phyloP scores from a whole-genome alignment of 352 stramenopile genomes.

The Pythium guiyangense region DNA sequence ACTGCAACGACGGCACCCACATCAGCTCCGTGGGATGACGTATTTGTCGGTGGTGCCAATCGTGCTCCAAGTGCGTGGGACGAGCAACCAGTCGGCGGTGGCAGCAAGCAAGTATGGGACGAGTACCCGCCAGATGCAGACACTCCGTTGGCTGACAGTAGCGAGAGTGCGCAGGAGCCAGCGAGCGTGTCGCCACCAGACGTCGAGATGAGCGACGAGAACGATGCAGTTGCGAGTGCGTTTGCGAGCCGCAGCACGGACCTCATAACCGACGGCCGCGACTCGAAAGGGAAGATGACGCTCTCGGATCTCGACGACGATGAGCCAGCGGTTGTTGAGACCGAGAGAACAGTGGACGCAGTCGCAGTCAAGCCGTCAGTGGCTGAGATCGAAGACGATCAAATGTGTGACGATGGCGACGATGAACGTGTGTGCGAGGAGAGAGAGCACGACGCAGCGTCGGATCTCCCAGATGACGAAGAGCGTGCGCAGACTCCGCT shows the following conservation, averaged over 20 bases:
- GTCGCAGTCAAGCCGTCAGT: background rate
- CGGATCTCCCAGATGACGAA: background rate
- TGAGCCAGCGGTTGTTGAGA: background rate
- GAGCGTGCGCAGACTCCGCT: background rate
- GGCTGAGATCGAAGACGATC: background rate
- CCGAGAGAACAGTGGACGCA: background rate
- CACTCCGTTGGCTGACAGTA: background rate
- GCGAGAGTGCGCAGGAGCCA: background rate
- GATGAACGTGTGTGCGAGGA: background rate
- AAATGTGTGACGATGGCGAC: background rate
- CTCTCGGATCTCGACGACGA: slow-evolving; percentile 1
- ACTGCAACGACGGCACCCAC: background rate
- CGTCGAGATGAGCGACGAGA: background rate
- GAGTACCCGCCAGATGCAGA: background rate
- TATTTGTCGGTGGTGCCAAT: background rate
- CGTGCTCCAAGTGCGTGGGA: too few relatives aligned
- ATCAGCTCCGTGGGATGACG: background rate
- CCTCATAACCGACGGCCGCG: background rate
- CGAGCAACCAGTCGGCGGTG: too few relatives aligned
- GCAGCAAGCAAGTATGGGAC: background rate
- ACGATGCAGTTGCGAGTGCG: background rate
- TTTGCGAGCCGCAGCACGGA: background rate
- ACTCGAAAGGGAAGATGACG: slow-evolving; percentile 3
- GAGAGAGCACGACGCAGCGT: background rate
- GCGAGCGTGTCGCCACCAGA: background rate